Conservation (phyloP, 805 yeast genomes). For the Grigorovia humatica region DNA sequence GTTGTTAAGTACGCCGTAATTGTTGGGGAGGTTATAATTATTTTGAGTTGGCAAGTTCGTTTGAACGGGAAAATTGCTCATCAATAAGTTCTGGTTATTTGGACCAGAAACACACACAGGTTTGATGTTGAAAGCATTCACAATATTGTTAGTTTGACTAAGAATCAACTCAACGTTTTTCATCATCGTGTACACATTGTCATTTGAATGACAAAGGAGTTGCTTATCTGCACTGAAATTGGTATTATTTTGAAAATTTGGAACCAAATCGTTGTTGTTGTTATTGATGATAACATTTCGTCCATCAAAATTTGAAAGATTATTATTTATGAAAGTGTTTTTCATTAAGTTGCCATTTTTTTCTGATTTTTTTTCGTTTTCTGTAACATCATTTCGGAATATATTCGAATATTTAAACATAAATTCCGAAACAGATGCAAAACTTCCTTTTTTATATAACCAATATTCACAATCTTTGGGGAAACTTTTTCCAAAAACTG, state of each 20-base stretch:
- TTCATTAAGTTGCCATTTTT: neutral
- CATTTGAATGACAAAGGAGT: neutral
- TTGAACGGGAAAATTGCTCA: neutral
- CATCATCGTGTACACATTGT: no score
- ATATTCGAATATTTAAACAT: neutral
- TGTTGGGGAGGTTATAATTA: neutral
- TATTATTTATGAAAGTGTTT: neutral
- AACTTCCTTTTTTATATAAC: neutral
- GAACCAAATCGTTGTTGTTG: neutral
- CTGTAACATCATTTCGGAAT: neutral
- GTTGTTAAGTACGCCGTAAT: neutral
- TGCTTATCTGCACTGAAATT: neutral
- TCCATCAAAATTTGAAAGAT: neutral
- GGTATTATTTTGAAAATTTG: neutral
- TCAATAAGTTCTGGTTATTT: neutral
- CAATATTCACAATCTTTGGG: slow-evolving; percentile 27
- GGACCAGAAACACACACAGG: neutral
- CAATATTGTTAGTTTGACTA: neutral
- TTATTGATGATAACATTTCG: neutral
- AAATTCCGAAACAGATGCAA: neutral
- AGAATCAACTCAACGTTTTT: no score
- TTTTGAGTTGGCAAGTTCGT: neutral
- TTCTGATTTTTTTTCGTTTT: neutral
- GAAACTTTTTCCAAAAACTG: slow-evolving; percentile 67
- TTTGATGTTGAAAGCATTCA: neutral